phyloP scores from a whole-genome alignment of 192 early-diverging fungal species.

The Umbelopsis vinacea region DNA sequence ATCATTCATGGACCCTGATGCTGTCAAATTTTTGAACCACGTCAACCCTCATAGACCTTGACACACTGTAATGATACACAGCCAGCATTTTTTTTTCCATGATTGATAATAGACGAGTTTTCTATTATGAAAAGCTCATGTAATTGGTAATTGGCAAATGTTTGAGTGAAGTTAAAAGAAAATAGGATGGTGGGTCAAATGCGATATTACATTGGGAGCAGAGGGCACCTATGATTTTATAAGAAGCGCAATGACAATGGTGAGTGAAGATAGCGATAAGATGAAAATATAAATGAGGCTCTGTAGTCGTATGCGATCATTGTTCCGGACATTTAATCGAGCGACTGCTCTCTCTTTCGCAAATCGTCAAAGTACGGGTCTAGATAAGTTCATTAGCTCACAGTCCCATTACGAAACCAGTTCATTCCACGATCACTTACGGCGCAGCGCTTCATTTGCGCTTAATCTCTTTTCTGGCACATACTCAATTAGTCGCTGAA shows the following conservation, averaged over 20 bases:
- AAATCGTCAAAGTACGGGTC: slow-evolving; percentile 49
- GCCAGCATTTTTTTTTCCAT: neutral
- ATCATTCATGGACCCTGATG: neutral
- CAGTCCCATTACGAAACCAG: neutral
- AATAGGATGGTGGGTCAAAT: neutral
- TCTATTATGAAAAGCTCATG: neutral
- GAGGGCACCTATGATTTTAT: neutral
- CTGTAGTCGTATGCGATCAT: slow-evolving; percentile 18
- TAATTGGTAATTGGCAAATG: slow-evolving; percentile 1
- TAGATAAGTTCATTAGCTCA: neutral
- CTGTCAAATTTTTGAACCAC: neutral
- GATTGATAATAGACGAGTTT: neutral
- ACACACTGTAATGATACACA: neutral
- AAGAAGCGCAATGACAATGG: neutral
- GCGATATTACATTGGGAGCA: slow-evolving; percentile 18
- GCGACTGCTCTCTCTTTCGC: slow-evolving; percentile 31
- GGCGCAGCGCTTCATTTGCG: slow-evolving; percentile 73
- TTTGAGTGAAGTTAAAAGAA: neutral
- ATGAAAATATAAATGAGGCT: neutral
- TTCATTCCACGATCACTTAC: slow-evolving; percentile 17
- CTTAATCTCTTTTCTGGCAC: slow-evolving; percentile 81
- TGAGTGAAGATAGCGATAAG: slow-evolving; percentile 7
- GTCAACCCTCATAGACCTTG: neutral
- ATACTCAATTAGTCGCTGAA: slow-evolving; percentile 67
- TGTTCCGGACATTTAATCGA: slow-evolving; percentile 24